phyloP scores from a whole-genome alignment of 345 rosid genomes.

The Brassica carinata region DNA sequence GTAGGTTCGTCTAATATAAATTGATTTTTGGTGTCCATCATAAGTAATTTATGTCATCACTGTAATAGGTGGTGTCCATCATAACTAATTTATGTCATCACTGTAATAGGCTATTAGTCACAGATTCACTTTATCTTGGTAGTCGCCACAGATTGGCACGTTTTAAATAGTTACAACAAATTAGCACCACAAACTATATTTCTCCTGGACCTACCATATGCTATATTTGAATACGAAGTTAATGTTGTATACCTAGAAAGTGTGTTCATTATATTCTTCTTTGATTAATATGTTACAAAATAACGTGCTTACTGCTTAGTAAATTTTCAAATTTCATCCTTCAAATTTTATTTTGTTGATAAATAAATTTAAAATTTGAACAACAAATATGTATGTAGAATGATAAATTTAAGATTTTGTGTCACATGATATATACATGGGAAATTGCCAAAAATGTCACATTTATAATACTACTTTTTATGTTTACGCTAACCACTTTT shows the following conservation, averaged over 20 bases:
- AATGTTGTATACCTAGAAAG: not conserved
- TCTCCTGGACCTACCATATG: constrained; percentile 8
- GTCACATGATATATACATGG: too few relatives aligned
- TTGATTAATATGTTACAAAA: too few relatives aligned
- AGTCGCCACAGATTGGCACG: not conserved
- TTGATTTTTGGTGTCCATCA: not conserved
- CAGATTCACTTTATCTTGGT: constrained; percentile 1
- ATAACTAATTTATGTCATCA: not conserved
- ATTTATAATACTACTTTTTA: too few relatives aligned
- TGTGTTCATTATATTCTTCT: not conserved
- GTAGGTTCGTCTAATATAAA: not conserved
- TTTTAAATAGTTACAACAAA: not conserved
- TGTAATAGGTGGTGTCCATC: not conserved
- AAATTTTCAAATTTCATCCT: too few relatives aligned
- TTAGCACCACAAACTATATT: constrained; percentile 9
- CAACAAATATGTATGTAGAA: too few relatives aligned
- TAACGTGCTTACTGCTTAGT: too few relatives aligned
- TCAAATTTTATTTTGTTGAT: too few relatives aligned
- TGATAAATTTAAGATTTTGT: too few relatives aligned
- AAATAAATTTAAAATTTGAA: too few relatives aligned
- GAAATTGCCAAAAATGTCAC: too few relatives aligned
- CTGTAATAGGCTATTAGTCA: not conserved
- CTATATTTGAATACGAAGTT: not conserved
- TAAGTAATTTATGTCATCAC: not conserved
- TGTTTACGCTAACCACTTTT: too few relatives aligned